Evolutionary conservation across 2,329 filamentous ascomycete genomes (phyloP).

Genomic region (Pestalotiopsis sp.): DNA sequence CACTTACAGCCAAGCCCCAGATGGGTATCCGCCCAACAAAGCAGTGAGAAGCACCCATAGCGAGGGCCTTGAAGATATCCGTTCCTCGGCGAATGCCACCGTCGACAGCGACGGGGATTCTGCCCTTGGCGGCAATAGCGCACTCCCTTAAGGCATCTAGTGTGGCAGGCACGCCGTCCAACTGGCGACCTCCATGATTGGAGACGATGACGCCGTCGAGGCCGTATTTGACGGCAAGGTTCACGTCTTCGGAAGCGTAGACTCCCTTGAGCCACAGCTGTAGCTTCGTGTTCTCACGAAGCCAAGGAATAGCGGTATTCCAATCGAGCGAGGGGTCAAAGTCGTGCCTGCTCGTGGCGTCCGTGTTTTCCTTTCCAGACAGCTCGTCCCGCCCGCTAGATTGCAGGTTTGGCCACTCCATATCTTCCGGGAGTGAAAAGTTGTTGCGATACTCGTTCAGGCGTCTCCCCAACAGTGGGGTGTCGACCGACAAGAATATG

Average conservation of each 20-base stretch:
- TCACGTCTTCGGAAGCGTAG: conserved; percentile 39
- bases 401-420: conserved; percentile 44
- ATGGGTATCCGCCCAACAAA: conserved; percentile 49
- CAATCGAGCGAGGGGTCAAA: conserved; percentile 30
- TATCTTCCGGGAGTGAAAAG: conserved; percentile 47
- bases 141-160: conserved; percentile 46
- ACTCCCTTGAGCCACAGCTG: conserved; percentile 49
- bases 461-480: conserved; percentile 53
- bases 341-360: not conserved
- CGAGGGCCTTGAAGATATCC: conserved; percentile 56
- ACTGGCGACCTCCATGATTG: conserved; percentile 51
- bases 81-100: conserved; percentile 51
- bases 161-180: conserved; percentile 47
- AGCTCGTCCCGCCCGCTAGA: not conserved
- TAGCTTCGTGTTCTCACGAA: conserved; percentile 48
- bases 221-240: conserved; percentile 35
- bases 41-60: conserved; percentile 50
- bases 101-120: conserved; percentile 47
- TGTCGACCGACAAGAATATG: conserved; percentile 57
- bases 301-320: conserved; percentile 51
- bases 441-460: conserved; percentile 56
- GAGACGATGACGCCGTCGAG: conserved; percentile 39
- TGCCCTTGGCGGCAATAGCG: conserved; percentile 47
- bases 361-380: not conserved
- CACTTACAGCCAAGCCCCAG: conserved; percentile 46